Conservation (phyloP, 331 rosid species). For the Erythrophleum ivorense region DNA sequence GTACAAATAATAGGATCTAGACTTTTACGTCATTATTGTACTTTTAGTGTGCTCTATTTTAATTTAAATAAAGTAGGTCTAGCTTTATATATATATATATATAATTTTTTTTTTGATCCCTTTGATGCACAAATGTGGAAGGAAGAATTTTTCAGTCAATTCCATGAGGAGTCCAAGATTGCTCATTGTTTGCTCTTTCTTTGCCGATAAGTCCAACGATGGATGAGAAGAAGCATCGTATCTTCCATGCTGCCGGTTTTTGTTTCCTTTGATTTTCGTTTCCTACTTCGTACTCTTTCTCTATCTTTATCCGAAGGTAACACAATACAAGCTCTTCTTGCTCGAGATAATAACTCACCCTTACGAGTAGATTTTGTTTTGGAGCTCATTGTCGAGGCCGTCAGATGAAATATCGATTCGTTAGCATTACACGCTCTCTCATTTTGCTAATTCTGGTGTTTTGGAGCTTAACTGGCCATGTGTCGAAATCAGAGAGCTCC, state of each 20-base stretch:
- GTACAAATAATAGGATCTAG: too few species aligned
- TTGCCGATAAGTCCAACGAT: too few species aligned
- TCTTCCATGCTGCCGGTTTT: neutral
- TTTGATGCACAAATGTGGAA: too few species aligned
- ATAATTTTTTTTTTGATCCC: too few species aligned
- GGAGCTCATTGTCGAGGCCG: neutral
- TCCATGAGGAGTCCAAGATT: too few species aligned
- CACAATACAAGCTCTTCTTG: neutral
- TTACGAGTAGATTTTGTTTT: neutral
- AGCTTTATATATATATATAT: too few species aligned
- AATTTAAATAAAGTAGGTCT: too few species aligned
- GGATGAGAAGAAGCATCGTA: neutral
- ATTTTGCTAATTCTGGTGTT: conserved; percentile 21
- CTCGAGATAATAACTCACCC: neutral
- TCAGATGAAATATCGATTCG: conserved; percentile 32
- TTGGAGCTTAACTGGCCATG: conserved; percentile 14
- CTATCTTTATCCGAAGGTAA: neutral
- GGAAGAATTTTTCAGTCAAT: too few species aligned
- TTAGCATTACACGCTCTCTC: conserved; percentile 1
- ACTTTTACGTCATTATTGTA: too few species aligned
- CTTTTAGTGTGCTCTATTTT: too few species aligned
- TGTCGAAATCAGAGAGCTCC: neutral
- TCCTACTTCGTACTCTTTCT: neutral
- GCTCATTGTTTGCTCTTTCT: too few species aligned
- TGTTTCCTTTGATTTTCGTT: neutral